Percentiles rank a stretch among this genome's conserved stretches.
These are phyloP conservation scores for Dicorynia guianensis DNA, from an alignment of 306 rosid species.

Conservation along the genomic window DNA sequence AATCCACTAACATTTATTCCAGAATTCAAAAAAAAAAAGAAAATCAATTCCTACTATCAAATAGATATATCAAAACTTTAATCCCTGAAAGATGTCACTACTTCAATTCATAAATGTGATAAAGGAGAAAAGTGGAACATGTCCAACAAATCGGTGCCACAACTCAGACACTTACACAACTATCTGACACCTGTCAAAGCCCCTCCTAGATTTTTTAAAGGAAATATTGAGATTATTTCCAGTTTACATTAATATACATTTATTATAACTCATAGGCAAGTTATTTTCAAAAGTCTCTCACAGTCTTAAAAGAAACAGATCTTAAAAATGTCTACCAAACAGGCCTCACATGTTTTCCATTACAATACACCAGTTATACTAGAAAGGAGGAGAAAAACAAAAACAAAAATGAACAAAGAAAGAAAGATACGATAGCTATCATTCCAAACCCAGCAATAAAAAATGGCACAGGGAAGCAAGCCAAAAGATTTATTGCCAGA, in stretches of 20 bases:
- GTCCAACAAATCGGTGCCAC: background rate
- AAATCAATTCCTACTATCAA: background rate
- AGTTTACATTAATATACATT: background rate
- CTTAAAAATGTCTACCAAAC: background rate
- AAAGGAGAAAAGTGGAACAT: background rate
- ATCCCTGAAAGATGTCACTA: background rate
- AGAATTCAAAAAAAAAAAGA: too few species aligned
- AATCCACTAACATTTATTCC: too few species aligned
- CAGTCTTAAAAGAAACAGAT: background rate
- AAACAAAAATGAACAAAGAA: background rate
- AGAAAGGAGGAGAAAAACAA: too few species aligned
- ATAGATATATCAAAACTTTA: background rate
- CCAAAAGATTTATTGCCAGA: background rate
- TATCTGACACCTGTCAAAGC: background rate
- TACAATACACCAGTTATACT: background rate
- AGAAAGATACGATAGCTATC: background rate
- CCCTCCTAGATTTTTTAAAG: background rate
- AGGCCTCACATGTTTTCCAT: background rate
- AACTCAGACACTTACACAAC: background rate
- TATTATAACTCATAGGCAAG: background rate
- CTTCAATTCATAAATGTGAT: background rate
- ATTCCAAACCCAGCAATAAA: constrained; percentile 12
- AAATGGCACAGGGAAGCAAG: constrained; percentile 1
- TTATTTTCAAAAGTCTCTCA: background rate
- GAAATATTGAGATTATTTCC: background rate